Evolutionary conservation across 805 yeast genomes (phyloP).

Genomic region (Metschnikowia shivogae): DNA sequence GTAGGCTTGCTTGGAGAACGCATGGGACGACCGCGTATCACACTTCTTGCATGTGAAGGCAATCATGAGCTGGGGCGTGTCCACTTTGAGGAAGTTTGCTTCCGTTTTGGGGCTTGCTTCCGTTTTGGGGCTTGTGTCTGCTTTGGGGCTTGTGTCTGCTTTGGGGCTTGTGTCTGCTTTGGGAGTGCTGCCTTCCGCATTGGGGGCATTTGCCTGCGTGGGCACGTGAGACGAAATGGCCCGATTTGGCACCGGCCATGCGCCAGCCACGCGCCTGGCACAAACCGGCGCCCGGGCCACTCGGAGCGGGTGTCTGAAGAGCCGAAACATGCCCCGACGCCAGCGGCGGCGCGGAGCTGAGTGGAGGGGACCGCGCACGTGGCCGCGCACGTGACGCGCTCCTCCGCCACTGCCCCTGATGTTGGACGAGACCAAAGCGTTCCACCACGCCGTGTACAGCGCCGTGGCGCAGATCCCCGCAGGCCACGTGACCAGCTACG

Average conservation of each 20-base stretch:
- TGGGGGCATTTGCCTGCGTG: too few relatives aligned
- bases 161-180: not conserved
- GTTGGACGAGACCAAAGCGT: constrained; percentile 47
- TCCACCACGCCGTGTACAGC: constrained; percentile 58
- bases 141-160: not conserved
- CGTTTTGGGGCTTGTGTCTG: not conserved
- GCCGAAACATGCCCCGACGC: not conserved
- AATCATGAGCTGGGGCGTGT: constrained; percentile 76
- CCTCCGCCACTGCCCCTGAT: not conserved
- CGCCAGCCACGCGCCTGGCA: too few relatives aligned
- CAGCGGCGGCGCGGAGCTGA: not conserved
- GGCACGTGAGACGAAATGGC: too few relatives aligned
- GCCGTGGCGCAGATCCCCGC: constrained; percentile 51
- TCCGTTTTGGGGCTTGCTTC: not conserved
- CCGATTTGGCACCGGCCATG: too few relatives aligned
- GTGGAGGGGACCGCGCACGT: too few relatives aligned
- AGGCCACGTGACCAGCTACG: constrained; percentile 64
- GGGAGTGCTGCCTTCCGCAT: not conserved
- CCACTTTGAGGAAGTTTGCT: constrained; percentile 43
- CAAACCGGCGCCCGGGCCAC: not conserved
- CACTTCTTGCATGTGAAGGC: constrained; percentile 93
- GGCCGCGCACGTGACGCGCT: not conserved
- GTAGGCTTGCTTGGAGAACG: constrained; percentile 91
- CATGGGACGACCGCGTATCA: constrained; percentile 76
- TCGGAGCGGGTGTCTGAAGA: not conserved